phyloP scores from a whole-genome alignment of 805 yeast genomes.

The Candida wancherniae region DNA sequence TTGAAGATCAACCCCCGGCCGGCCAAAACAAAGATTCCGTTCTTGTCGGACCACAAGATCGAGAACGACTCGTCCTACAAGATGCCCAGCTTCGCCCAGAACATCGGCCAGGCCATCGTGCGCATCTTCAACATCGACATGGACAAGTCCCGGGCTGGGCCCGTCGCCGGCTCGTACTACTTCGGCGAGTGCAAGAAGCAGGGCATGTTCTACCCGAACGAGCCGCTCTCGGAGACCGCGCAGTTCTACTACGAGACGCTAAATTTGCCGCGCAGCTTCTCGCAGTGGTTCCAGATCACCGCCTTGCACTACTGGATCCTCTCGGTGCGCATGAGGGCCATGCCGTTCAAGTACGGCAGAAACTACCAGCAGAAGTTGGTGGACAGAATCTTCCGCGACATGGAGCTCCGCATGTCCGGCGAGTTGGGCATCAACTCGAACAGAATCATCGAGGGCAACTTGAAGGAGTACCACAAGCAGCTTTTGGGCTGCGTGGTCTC shows the following conservation, averaged over 20 bases:
- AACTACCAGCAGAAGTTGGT: constrained; percentile 89
- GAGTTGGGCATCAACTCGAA: constrained; percentile 83
- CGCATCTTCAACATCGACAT: constrained; percentile 70
- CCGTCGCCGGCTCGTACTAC: constrained; percentile 86
- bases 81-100: constrained; percentile 34
- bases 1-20: constrained; percentile 31
- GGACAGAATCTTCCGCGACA: constrained; percentile 84
- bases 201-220: constrained; percentile 72
- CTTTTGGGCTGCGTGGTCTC: constrained; percentile 84
- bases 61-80: constrained; percentile 34
- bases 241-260: constrained; percentile 81
- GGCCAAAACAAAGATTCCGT: constrained; percentile 33
- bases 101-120: constrained; percentile 62
- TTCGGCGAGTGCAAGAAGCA: constrained; percentile 84
- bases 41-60: constrained; percentile 34
- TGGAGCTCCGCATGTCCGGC: constrained; percentile 78
- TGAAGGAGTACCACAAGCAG: constrained; percentile 88
- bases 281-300: constrained; percentile 96
- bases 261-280: constrained; percentile 76
- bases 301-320: constrained; percentile 90
- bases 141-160: constrained; percentile 90
- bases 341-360: constrained; percentile 86
- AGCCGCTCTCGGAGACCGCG: constrained; percentile 67
- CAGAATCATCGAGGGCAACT: constrained; percentile 75
- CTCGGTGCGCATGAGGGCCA: constrained; percentile 90